Evolutionary conservation across 441 rosid genomes (phyloP).

Genomic region (Erodium chrysanthum): DNA sequence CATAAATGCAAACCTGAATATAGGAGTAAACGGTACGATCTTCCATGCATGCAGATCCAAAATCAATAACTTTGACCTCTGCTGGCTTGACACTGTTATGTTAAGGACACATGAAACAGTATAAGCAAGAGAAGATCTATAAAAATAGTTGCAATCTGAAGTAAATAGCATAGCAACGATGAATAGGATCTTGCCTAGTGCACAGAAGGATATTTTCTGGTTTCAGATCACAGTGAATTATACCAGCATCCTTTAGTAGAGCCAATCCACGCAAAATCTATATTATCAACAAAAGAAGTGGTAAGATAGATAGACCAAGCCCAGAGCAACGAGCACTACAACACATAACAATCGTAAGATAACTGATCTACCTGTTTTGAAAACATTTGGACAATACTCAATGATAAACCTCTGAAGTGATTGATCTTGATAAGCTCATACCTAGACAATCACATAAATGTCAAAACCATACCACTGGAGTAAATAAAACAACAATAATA

Average conservation of each 20-base stretch:
- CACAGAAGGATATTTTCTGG: conserved; percentile 97
- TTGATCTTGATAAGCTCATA: conserved; percentile 97
- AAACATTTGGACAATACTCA: conserved; percentile 91
- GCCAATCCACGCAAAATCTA: conserved; percentile 89
- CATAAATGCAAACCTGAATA: conserved; percentile 62
- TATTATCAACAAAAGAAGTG: neutral
- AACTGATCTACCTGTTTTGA: conserved; percentile 75
- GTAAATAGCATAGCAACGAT: neutral
- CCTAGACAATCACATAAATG: conserved; percentile 33
- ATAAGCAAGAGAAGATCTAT: conserved; percentile 5
- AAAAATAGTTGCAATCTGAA: conserved; percentile 16
- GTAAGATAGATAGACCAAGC: neutral
- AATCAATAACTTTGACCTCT: conserved; percentile 94
- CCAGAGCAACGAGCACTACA: neutral
- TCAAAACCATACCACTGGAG: conserved; percentile 16
- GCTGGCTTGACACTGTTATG: conserved; percentile 77
- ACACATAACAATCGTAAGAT: neutral
- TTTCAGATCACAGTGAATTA: conserved; percentile 97
- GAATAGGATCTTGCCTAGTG: conserved; percentile 55
- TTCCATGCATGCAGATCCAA: conserved; percentile 99
- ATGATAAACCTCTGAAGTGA: conserved; percentile 86
- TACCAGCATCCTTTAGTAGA: conserved; percentile 88
- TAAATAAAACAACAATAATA: conserved; percentile 9
- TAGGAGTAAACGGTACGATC: conserved; percentile 97
- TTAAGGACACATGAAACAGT: conserved; percentile 17